phyloP scores from a whole-genome alignment of 106 monocot species.

The Dioscorea alata region DNA sequence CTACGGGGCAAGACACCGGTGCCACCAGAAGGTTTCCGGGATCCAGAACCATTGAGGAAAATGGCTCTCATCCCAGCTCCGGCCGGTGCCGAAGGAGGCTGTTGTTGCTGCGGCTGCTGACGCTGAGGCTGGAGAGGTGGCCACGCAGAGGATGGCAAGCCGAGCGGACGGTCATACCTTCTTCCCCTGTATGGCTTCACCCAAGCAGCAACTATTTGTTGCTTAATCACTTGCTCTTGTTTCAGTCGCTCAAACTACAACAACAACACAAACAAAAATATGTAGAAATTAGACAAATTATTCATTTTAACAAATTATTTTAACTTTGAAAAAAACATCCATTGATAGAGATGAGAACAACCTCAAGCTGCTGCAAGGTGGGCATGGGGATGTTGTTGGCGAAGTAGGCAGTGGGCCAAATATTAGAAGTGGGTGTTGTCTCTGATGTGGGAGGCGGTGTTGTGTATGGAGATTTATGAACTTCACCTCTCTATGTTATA shows the following conservation, averaged over 20 bases:
- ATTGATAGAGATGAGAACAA: too few species aligned
- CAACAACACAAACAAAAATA: background rate
- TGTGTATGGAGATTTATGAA: too few species aligned
- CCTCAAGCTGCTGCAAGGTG: too few species aligned
- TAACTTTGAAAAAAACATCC: too few species aligned
- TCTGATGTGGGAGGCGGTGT: too few species aligned
- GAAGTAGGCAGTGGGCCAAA: too few species aligned
- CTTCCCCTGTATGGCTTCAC: background rate
- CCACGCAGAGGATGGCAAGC: slow-evolving; percentile 7
- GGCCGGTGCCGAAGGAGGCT: background rate
- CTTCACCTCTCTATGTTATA: too few species aligned
- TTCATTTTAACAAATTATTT: too few species aligned
- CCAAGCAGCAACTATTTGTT: slow-evolving; percentile 1
- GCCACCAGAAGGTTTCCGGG: slow-evolving; percentile 16
- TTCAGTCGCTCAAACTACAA: slow-evolving; percentile 14
- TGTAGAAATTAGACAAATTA: background rate
- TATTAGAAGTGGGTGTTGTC: too few species aligned
- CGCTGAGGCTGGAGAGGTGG: slow-evolving; percentile 1
- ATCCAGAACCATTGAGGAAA: slow-evolving; percentile 1
- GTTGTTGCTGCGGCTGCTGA: background rate
- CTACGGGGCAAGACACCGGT: slow-evolving; percentile 36
- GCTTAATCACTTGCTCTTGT: slow-evolving; percentile 16
- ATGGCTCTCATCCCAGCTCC: slow-evolving; percentile 21
- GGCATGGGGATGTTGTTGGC: too few species aligned
- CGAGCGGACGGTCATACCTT: background rate